Evolutionary conservation across 1,284 basidiomycete genomes (phyloP).

Genomic region (Irpex lacteus): DNA sequence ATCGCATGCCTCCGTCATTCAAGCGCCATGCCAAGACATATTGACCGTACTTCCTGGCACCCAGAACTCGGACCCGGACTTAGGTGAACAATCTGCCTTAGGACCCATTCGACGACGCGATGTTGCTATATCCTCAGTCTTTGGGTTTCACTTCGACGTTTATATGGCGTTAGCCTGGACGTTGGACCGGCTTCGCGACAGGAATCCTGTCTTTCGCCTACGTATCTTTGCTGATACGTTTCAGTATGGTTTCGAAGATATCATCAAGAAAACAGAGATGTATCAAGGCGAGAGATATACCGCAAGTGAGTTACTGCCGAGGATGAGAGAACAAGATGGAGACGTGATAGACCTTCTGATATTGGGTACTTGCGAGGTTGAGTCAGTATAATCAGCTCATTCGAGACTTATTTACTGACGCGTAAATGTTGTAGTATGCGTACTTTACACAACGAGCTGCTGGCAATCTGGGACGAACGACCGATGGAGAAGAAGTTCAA

Average conservation of each 20-base stretch:
- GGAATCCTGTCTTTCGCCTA: conserved; percentile 18
- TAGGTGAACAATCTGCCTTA: not conserved
- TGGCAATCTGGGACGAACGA: conserved; percentile 34
- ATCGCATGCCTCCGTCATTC: not conserved
- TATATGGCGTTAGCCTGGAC: conserved; percentile 34
- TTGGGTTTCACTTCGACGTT: conserved; percentile 34
- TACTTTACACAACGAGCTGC: conserved; percentile 27
- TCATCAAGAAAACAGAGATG: conserved; percentile 28
- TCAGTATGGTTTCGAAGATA: conserved; percentile 27
- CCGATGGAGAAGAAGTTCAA: conserved; percentile 34
- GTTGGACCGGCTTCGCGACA: conserved; percentile 25
- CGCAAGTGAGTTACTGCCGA: conserved; percentile 23
- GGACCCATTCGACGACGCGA: conserved; percentile 13
- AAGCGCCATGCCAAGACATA: not conserved
- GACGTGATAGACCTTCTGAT: conserved; percentile 32
- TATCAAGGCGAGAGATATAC: conserved; percentile 25
- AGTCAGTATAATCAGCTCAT: conserved; percentile 23
- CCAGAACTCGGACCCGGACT: not conserved
- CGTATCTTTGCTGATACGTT: conserved; percentile 30
- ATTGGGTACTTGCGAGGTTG: conserved; percentile 35
- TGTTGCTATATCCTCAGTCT: conserved; percentile 31
- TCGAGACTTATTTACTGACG: not conserved
- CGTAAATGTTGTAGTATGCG: conserved; percentile 19
- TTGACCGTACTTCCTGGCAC: not conserved
- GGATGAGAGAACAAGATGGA: conserved; percentile 19